Base-by-base conservation (phyloP, 306 rosid species). In the Casuarina glauca region DNA sequence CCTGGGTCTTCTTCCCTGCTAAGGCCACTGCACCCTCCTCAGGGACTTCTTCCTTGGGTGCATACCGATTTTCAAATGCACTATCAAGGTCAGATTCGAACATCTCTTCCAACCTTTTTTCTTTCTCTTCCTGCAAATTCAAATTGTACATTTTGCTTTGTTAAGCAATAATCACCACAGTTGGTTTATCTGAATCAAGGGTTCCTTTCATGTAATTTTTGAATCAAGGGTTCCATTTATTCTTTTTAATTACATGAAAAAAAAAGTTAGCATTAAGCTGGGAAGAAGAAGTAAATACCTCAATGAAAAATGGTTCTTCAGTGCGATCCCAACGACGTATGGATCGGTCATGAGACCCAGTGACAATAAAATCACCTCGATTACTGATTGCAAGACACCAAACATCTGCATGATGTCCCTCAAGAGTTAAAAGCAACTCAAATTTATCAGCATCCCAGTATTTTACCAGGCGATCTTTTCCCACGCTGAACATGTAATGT, bases 391-490 rank as follows among this genome's bases (percentile, higher is more conserved):
- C 92, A 74, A 95, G 97, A 81, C 97, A 92, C 93, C 92, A 93
- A 69, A 95, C 76, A 91, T 84, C 93, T 16, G 97, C 96, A 87
- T 92, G 98, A 84, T 95, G 98, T 55, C 98, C 98, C 85, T 91
- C 97, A 3, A 95, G 97, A 73, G 93, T 95, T 79, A 95, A 86
- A 80, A 95, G 91, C 69, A 86, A 82, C 92, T 95, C 96, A 84
- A 92, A 91, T 79, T 95, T 95, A 85, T 95, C 98, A 39, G 97
- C 98, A 82, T 95, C 98, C 98, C 98, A 95, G 82, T 95, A 95
- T 79, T 91, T 95, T 68, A 95, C 81, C 0, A 84, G 77, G 35
- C 92, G 91, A 51, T 95, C 98, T 86, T 92, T 92, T 78, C 98
- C 98, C 77, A 80, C 93, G 54, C 93, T 95, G 81, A 95, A 95